These are phyloP conservation scores for Leccinum aurantiacum DNA, from an alignment of 768 basidiomycete genomes.

Conservation along the genomic window DNA sequence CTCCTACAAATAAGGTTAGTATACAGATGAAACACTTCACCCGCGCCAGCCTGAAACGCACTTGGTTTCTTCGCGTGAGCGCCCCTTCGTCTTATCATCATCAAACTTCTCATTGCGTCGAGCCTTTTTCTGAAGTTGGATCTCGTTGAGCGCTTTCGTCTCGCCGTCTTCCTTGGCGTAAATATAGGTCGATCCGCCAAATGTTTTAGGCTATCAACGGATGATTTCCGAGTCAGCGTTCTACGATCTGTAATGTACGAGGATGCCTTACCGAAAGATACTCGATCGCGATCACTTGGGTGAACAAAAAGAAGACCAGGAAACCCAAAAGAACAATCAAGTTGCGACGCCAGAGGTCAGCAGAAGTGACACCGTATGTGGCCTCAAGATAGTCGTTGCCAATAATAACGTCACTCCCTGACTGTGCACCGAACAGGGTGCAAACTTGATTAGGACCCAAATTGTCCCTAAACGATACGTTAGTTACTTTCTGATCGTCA, in stretches of 20 bases:
- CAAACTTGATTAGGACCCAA: constrained; percentile 75
- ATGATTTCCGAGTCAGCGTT: not conserved
- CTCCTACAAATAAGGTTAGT: constrained; percentile 7
- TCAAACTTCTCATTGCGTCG: constrained; percentile 36
- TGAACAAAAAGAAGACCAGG: constrained; percentile 65
- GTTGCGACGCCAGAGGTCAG: constrained; percentile 65
- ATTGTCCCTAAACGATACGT: constrained; percentile 39
- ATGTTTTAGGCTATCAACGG: constrained; percentile 30
- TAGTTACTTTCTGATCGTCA: not conserved
- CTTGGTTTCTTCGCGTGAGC: constrained; percentile 17
- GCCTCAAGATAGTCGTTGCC: constrained; percentile 64
- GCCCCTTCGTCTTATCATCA: constrained; percentile 23
- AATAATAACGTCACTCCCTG: constrained; percentile 53
- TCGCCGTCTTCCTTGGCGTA: constrained; percentile 60
- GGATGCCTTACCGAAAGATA: constrained; percentile 52
- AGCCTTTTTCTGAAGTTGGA: constrained; percentile 54
- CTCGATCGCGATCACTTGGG: constrained; percentile 68
- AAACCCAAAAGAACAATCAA: constrained; percentile 72
- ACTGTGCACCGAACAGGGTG: constrained; percentile 64
- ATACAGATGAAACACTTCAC: not conserved
- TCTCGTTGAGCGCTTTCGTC: constrained; percentile 52
- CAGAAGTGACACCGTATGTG: constrained; percentile 47
- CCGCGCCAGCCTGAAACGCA: constrained; percentile 5
- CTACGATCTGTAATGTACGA: not conserved
- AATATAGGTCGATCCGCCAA: constrained; percentile 48